These are phyloP conservation scores for Saccharomycopsis selenospora DNA, from an alignment of 805 yeast genomes.

Conservation along the genomic window DNA sequence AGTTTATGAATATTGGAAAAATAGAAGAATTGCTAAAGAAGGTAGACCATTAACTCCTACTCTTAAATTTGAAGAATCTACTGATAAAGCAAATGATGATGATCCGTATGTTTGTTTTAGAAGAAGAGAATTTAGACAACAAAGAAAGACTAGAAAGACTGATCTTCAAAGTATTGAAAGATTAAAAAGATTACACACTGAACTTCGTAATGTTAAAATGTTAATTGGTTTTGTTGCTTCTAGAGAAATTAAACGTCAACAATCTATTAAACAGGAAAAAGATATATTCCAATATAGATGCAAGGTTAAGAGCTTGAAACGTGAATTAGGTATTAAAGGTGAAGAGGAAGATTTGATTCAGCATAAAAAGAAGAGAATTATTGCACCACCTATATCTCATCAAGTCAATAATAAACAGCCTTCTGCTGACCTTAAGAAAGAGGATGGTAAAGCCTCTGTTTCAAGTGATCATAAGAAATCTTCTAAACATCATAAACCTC, in stretches of 20 bases:
- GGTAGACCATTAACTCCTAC: constrained; percentile 71
- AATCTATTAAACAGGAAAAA: constrained; percentile 53
- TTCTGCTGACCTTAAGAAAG: neutral
- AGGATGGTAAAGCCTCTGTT: neutral
- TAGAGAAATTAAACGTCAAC: constrained; percentile 61
- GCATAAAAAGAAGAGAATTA: constrained; percentile 59
- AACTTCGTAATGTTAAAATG: constrained; percentile 67
- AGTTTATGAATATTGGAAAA: constrained; percentile 77
- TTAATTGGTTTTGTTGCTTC: constrained; percentile 63
- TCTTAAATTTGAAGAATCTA: constrained; percentile 78
- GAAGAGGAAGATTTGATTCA: constrained; percentile 79
- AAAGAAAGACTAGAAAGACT: constrained; percentile 91
- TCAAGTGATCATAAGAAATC: neutral
- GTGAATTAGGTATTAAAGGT: constrained; percentile 68
- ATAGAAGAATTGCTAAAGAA: constrained; percentile 56
- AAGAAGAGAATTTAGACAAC: constrained; percentile 90
- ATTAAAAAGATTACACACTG: constrained; percentile 62
- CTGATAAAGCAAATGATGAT: constrained; percentile 72
- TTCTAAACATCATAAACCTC: constrained; percentile 25
- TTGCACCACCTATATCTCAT: constrained; percentile 22
- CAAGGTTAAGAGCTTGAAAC: constrained; percentile 63
- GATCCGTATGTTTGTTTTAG: constrained; percentile 96
- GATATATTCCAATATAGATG: constrained; percentile 68
- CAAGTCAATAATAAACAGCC: constrained; percentile 20
- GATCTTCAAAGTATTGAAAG: constrained; percentile 87